Evolutionary conservation across 345 rosid genomes (phyloP), one percentile per base, ranked within the genome.

Genomic region (Anacardium occidentale): DNA sequence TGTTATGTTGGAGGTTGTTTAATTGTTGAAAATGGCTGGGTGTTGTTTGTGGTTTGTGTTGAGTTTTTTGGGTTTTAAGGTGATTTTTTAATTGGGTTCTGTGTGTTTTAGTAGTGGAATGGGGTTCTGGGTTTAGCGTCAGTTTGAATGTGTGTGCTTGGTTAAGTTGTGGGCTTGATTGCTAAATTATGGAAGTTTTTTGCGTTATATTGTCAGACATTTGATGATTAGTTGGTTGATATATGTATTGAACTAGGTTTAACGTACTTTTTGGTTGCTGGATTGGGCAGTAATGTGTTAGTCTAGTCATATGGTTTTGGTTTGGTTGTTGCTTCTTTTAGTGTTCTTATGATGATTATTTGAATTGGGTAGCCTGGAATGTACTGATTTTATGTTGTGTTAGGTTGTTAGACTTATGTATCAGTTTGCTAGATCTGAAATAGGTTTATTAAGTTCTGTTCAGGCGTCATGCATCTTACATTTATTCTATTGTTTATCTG

Each of bases 61-160:
- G 42, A 64, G 53, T 73, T 25, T 69, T 69, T 62, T 47, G 68
- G 67, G 22, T 40, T 79, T 77, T 22, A 14, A 10, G 40, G 40
- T 62, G 53, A 58, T 79, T 74, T 62, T 54, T 66, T 42, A 71
- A 73, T 75, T 79, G 78, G 76, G 72, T 20, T 73, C 78, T 25
- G 42, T 56, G 62, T 42, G 21, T 37, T 37, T 37, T 5, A 3
- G 13, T 81, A 26, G 76, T 75, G 79, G 20, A 78, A 79, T 75
- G 82, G 82, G 75, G 76, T 66, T 68, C 68, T 75, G 47, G 80
- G 75, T 52, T 76, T 61, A 71, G 64, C 71, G 47, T 34, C 29
- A 62, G 77, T 45, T 64, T 34, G 66, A 83, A 79, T 80, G 83
- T 75, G 64, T 40, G 40, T 82, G 64, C 65, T 64, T 74, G 57